Percentiles rank a stretch among this genome's conserved stretches.
Conservation (phyloP, 2,329 filamentous ascomycete genomes). For the Beauveria pseudobassiana region DNA sequence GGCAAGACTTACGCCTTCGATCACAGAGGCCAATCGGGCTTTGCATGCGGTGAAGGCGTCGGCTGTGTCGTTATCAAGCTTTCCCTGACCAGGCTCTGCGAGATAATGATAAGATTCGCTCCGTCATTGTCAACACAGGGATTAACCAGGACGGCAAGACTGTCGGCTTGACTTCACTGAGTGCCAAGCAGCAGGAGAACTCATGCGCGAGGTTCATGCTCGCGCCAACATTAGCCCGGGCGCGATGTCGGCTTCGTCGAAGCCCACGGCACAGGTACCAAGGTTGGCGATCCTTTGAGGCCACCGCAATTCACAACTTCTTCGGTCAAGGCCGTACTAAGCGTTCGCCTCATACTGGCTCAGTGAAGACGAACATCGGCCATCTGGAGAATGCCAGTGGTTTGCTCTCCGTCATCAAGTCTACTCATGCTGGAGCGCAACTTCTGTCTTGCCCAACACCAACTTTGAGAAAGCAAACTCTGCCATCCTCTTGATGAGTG, state of each 20-base stretch:
- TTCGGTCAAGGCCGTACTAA: slow-evolving; percentile 32
- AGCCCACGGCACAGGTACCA: slow-evolving; percentile 50
- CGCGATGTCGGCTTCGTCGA: slow-evolving; percentile 33
- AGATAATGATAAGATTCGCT: slow-evolving; percentile 47
- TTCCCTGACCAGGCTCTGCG: slow-evolving; percentile 45
- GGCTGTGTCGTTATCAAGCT: slow-evolving; percentile 50
- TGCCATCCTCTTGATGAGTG: slow-evolving; percentile 41
- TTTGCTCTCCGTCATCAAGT: slow-evolving; percentile 45
- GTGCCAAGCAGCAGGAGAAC: slow-evolving; percentile 36
- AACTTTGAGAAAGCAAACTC: slow-evolving; percentile 43
- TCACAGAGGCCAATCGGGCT: slow-evolving; percentile 35
- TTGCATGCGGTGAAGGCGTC: slow-evolving; percentile 53
- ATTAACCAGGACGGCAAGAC: slow-evolving; percentile 50
- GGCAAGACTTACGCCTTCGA: slow-evolving; percentile 40
- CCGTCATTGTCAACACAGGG: slow-evolving; percentile 42
- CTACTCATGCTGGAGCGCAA: slow-evolving; percentile 44
- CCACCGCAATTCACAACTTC: slow-evolving; percentile 37
- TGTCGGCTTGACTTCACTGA: slow-evolving; percentile 45
- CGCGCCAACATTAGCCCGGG: slow-evolving; percentile 21
- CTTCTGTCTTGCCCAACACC: slow-evolving; percentile 41
- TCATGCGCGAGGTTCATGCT: slow-evolving; percentile 31
- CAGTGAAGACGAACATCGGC: slow-evolving; percentile 44
- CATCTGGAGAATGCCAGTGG: slow-evolving; percentile 45
- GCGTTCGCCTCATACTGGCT: slow-evolving; percentile 36
- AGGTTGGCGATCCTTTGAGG: slow-evolving; percentile 48